phyloP scores from a whole-genome alignment of 2,329 filamentous ascomycete genomes.

The Fusarium brachygibbosum region DNA sequence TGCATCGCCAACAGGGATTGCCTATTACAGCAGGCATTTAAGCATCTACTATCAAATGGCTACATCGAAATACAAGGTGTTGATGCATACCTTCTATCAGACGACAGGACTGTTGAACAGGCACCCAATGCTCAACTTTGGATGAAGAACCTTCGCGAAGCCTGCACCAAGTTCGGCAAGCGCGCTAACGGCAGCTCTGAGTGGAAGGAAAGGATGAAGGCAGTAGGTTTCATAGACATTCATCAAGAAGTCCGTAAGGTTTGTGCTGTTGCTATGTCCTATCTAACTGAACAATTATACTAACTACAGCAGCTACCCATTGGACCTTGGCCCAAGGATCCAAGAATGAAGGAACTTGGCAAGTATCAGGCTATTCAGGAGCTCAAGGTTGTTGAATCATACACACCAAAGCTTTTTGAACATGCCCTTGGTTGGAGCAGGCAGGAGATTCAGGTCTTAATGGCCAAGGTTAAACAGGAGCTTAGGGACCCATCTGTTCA shows the following conservation, averaged over 20 bases:
- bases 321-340: constrained; percentile 23
- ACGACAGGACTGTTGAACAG: constrained; percentile 18
- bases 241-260: constrained; percentile 18
- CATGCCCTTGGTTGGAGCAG: constrained; percentile 32
- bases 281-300: too few relatives aligned
- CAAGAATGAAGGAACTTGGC: constrained; percentile 29
- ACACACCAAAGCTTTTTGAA: constrained; percentile 35
- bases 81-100: constrained; percentile 5
- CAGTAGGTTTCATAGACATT: constrained; percentile 21
- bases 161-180: constrained; percentile 31
- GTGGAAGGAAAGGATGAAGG: constrained; percentile 12
- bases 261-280: not conserved
- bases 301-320: constrained; percentile 23
- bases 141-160: constrained; percentile 15
- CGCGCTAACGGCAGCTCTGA: constrained; percentile 4
- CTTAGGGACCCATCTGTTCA: constrained; percentile 31
- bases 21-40: not conserved
- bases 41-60: not conserved
- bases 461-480: constrained; percentile 38
- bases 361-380: constrained; percentile 27
- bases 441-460: constrained; percentile 30
- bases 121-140: constrained; percentile 13
- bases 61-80: constrained; percentile 25
- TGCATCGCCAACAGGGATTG: constrained; percentile 11
- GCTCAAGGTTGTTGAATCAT: constrained; percentile 28